Evolutionary conservation across 2,329 filamentous ascomycete genomes (phyloP), one percentile per base, ranked within the genome.

Genomic region (Drechslerella coelobrocha): DNA sequence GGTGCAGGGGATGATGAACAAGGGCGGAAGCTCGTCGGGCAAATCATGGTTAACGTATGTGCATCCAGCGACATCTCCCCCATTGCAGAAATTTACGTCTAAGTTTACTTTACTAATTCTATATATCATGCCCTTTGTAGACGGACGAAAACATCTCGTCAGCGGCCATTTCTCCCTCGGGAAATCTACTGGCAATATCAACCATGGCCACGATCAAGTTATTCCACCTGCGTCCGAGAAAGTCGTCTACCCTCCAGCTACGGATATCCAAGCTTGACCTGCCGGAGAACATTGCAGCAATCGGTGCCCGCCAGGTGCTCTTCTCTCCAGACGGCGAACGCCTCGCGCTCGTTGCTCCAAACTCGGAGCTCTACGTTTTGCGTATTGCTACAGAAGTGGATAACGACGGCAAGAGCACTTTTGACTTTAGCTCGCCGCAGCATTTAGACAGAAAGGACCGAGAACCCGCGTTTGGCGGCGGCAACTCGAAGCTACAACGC

Each of bases 91-190:
- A n/a, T n/a, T n/a, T n/a, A n/a, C n/a, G n/a, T n/a, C n/a, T n/a
- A 9, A 10, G 3, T 45, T 24, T n/a, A 26, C 19, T 10, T n/a
- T 19, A 78, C 86, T 76, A 83, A 84, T 76, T 21, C 14, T 29
- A 41, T 27, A 27, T 47, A 24, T 53, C 29, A 31, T 6, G 6
- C 29, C 6, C 29, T 53, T 48, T 69, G 8, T 62, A 83, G 79
- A 89, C 91, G 27, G 91, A 96, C 73, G 90, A 92, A 73, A 91
- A 90, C 77, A 92, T 96, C 74, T 89, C 88, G 27, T 90, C 88
- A 27, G 89, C 87, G 26, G 81, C 86, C 29, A 86, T 95, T 75
- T 92, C 87, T 0, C 54, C 73, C 4, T 86, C 90, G 74, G 92
- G 91, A 37, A 86, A 84, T 21, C 79, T 95, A 0, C 83, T 97